These are phyloP conservation scores for Aotearoamyces nothofagi DNA, from an alignment of 2,329 filamentous ascomycete genomes.

Conservation along the genomic window DNA sequence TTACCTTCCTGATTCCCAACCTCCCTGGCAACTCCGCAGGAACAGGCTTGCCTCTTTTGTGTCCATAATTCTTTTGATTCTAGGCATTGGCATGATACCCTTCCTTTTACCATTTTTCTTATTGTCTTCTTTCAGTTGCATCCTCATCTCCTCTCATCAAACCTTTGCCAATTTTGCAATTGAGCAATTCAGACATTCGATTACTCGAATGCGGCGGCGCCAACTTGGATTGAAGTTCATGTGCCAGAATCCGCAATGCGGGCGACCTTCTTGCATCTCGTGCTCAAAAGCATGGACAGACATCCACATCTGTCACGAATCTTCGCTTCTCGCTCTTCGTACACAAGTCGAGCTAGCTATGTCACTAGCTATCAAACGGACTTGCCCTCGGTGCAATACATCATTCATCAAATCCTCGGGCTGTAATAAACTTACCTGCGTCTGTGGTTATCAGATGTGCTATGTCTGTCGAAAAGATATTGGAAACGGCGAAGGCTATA, in stretches of 20 bases:
- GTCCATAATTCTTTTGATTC: constrained; percentile 27
- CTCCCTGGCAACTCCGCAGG: constrained; percentile 39
- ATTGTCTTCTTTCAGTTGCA: constrained; percentile 28
- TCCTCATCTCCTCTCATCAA: constrained; percentile 27
- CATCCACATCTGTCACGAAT: constrained; percentile 81
- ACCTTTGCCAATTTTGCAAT: constrained; percentile 26
- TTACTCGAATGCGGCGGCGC: constrained; percentile 53
- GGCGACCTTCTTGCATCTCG: constrained; percentile 58
- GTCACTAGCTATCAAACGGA: constrained; percentile 86
- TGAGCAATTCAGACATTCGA: constrained; percentile 38
- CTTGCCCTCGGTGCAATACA: constrained; percentile 81
- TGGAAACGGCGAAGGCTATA: constrained; percentile 57
- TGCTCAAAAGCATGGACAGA: constrained; percentile 78
- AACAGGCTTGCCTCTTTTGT: constrained; percentile 24
- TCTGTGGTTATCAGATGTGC: constrained; percentile 96
- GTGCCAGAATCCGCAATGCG: constrained; percentile 58
- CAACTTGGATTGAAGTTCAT: constrained; percentile 62
- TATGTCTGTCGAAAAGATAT: constrained; percentile 82
- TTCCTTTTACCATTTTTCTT: constrained; percentile 37
- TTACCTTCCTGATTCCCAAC: constrained; percentile 41
- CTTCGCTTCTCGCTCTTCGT: constrained; percentile 64
- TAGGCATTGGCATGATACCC: constrained; percentile 38
- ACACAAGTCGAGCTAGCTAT: constrained; percentile 87
- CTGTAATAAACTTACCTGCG: constrained; percentile 93
- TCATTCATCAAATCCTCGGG: constrained; percentile 87